Base-by-base conservation (phyloP, 371 early-diverging fungal species). In the Conidiobolus incongruus region DNA sequence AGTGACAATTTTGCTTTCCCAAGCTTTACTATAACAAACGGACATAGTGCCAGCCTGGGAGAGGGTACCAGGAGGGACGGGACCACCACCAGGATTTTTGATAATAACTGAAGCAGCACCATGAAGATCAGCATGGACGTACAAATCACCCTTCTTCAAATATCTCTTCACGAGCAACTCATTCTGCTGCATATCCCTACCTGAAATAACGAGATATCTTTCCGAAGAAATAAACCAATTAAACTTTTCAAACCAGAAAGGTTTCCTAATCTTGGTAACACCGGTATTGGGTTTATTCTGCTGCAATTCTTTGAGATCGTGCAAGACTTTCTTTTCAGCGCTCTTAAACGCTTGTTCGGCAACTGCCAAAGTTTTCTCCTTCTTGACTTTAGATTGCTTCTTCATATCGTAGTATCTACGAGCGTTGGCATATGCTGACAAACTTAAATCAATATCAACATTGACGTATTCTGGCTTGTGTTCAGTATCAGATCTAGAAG, bases 241-340 rank as follows among this genome's bases (percentile, higher is more conserved):
- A 52, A 96, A 99, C 66, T 95, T 96, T 59, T 99, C 99, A 66
- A 99, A 99, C 99, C 99, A 99, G 37, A 76, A 86, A 1, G 85
- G 79, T 47, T 87, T 90, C 49, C 99, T 82, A 35, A 78, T 72
- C 52, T 81, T 75, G 43, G 67, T 74, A 48, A 88, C 84, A 13
- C 75, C 62, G 0, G 77, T 69, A 4, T 75, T 77, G 19, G 73
- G 75, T 46, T 70, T 73, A 41, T 64, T 68, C 31, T 76, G 68
- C 46, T 80, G 72, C 12, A 34, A 15, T 10, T 5, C 15, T 5
- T 24, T 22, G 22, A 89, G 54, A 44, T 91, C 87, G 33, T 74
- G 63, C 23, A 65, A 50, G 47, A 93, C 88, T 55, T 91, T 94
- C 32, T 68, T 67, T 55, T 93, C 89, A 11, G 92, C 90, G 26